These are phyloP conservation scores for Hsuehochloa calcarea DNA, from an alignment of 176 grass and related monocot genomes.

Conservation along the genomic window DNA sequence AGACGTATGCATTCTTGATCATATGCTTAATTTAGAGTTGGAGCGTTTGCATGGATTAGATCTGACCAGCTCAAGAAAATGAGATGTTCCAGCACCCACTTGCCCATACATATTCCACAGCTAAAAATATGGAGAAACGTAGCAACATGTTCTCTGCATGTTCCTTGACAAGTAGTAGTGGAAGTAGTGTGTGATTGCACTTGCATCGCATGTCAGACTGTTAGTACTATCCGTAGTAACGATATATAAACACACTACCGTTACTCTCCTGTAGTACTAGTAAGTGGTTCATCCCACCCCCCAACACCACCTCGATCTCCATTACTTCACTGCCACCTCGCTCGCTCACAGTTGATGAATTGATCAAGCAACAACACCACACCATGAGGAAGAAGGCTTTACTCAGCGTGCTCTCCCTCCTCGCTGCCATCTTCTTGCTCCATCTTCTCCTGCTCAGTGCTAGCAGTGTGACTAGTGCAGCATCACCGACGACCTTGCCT, in stretches of 20 bases:
- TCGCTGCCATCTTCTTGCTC: slow-evolving; percentile 5
- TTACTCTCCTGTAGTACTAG: too few species aligned
- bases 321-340: too few species aligned
- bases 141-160: neutral
- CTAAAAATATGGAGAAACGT: neutral
- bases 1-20: neutral
- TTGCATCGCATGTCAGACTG: neutral
- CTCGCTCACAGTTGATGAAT: too few species aligned
- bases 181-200: neutral
- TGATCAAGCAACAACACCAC: neutral
- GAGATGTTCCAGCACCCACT: neutral
- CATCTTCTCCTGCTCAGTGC: neutral
- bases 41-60: neutral
- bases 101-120: neutral
- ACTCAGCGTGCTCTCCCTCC: neutral
- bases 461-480: too few species aligned
- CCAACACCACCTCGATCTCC: too few species aligned
- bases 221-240: neutral
- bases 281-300: too few species aligned
- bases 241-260: neutral
- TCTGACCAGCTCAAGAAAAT: neutral
- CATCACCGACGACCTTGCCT: neutral
- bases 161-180: neutral
- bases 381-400: neutral
- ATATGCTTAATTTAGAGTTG: neutral